phyloP scores from a whole-genome alignment of 1,139 yeast species.

The Candida tetrigidarum region DNA sequence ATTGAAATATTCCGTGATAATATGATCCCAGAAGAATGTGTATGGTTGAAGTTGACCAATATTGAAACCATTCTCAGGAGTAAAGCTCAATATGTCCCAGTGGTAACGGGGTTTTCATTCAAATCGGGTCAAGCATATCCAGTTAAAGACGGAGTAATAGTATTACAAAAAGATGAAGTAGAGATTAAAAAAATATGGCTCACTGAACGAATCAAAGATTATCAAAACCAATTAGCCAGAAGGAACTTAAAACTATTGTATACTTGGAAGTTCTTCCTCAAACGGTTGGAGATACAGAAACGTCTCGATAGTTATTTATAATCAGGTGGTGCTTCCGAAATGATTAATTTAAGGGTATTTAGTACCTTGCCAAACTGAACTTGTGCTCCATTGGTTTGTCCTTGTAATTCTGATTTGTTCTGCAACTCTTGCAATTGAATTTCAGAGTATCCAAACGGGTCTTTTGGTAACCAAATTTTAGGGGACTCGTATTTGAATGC shows the following conservation, averaged over 20 bases:
- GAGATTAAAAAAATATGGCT: slow-evolving; percentile 34
- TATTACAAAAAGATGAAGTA: slow-evolving; percentile 23
- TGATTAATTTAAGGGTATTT: slow-evolving; percentile 20
- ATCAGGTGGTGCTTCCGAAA: slow-evolving; percentile 44
- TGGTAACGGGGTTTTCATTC: slow-evolving; percentile 36
- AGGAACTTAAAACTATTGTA: slow-evolving; percentile 7
- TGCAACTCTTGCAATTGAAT: slow-evolving; percentile 18
- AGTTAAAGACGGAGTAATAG: slow-evolving; percentile 33
- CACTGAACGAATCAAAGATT: slow-evolving; percentile 23
- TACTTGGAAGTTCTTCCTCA: slow-evolving; percentile 29
- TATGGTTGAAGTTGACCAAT: slow-evolving; percentile 32
- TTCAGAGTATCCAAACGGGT: slow-evolving; percentile 23
- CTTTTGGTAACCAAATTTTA: slow-evolving; percentile 39
- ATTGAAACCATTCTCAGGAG: slow-evolving; percentile 27
- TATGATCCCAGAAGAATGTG: slow-evolving; percentile 39
- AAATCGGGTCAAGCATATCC: slow-evolving; percentile 36
- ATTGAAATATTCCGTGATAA: slow-evolving; percentile 34
- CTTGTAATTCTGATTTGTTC: slow-evolving; percentile 21
- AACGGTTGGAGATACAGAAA: slow-evolving; percentile 24
- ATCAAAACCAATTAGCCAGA: background rate
- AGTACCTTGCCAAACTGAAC: slow-evolving; percentile 22
- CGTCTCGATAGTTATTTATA: slow-evolving; percentile 31
- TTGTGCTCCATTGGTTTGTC: slow-evolving; percentile 33
- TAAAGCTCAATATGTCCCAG: slow-evolving; percentile 32
- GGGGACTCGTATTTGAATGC: slow-evolving; percentile 38